Evolutionary conservation across 805 yeast species (phyloP).

Genomic region (Hanseniaspora clermontiae): DNA sequence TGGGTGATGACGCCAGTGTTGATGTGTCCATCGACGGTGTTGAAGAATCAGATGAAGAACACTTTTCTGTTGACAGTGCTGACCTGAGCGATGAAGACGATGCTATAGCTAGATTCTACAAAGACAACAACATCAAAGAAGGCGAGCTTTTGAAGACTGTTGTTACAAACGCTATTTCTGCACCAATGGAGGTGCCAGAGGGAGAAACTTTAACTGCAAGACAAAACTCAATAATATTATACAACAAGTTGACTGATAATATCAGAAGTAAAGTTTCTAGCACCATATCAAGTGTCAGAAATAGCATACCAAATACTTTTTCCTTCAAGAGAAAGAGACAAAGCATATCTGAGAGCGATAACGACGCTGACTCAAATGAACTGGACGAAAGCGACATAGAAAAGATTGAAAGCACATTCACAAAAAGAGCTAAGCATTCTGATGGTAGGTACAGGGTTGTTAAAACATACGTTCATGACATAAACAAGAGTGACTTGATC

Average conservation of each 20-base stretch:
- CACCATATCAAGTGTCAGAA: not conserved
- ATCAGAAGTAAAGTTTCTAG: not conserved
- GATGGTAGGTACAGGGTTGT: constrained; percentile 4
- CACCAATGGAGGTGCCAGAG: not conserved
- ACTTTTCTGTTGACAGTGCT: not conserved
- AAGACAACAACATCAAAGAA: constrained; percentile 3
- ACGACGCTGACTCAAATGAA: not conserved
- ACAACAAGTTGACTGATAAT: not conserved
- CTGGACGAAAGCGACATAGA: constrained; percentile 1
- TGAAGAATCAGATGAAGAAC: not conserved
- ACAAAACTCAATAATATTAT: not conserved
- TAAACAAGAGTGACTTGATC: not conserved
- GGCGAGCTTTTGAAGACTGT: not conserved
- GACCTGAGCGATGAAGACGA: not conserved
- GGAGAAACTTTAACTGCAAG: not conserved
- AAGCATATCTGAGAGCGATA: not conserved
- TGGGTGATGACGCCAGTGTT: not conserved
- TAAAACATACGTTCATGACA: constrained; percentile 7
- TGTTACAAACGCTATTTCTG: not conserved
- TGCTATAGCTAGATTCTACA: not conserved
- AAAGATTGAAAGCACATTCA: not conserved
- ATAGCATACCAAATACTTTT: not conserved
- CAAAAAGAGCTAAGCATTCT: constrained; percentile 8
- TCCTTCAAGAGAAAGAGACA: not conserved
- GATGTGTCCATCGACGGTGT: not conserved